These are phyloP conservation scores for Podaxis sp. DNA, from an alignment of 768 basidiomycete genomes.

Conservation along the genomic window DNA sequence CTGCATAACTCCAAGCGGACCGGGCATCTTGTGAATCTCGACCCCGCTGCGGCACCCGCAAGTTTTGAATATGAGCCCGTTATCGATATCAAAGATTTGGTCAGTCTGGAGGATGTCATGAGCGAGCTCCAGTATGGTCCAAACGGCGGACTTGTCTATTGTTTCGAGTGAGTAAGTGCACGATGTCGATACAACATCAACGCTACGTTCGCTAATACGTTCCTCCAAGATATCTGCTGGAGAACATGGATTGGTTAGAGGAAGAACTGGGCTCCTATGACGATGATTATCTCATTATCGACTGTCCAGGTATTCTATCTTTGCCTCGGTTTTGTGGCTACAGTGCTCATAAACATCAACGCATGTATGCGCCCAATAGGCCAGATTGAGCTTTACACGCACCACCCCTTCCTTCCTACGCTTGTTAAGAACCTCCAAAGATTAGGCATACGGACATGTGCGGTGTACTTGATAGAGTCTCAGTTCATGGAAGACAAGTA, in stretches of 20 bases:
- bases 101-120: slow-evolving; percentile 96
- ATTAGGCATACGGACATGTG: slow-evolving; percentile 82
- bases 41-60: slow-evolving; percentile 84
- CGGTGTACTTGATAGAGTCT: slow-evolving; percentile 90
- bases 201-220: background rate
- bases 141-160: slow-evolving; percentile 95
- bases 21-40: slow-evolving; percentile 93
- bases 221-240: slow-evolving; percentile 74
- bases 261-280: slow-evolving; percentile 94
- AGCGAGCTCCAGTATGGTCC: slow-evolving; percentile 91
- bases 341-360: background rate
- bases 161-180: slow-evolving; percentile 93
- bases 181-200: background rate
- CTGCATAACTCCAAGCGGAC: slow-evolving; percentile 76
- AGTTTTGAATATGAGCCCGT: slow-evolving; percentile 90
- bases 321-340: background rate
- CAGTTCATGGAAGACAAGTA: slow-evolving; percentile 99
- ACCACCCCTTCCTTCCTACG: slow-evolving; percentile 93
- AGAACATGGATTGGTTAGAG: slow-evolving; percentile 98
- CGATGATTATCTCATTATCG: slow-evolving; percentile 91
- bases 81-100: slow-evolving; percentile 91
- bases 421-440: slow-evolving; percentile 73
- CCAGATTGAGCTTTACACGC: slow-evolving; percentile 98
- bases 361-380: slow-evolving; percentile 37
- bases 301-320: slow-evolving; percentile 70